Conservation (phyloP, 2,329 filamentous ascomycete species). For the Pyrenochaeta sp. region DNA sequence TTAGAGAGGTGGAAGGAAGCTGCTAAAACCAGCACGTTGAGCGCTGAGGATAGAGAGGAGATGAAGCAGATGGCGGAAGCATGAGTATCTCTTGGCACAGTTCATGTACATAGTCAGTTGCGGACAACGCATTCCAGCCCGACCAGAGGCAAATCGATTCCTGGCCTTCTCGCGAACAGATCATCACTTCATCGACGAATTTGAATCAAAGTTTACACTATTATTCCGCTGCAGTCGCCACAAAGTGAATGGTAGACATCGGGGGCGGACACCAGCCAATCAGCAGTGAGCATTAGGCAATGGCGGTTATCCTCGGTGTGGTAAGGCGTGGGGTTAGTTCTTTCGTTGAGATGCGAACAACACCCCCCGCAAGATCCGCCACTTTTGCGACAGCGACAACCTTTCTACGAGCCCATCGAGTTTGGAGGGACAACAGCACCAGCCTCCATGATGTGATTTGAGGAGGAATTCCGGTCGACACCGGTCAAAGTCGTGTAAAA, state of each 20-base stretch:
- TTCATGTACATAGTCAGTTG: no score
- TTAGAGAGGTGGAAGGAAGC: constrained; percentile 50
- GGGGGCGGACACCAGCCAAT: no score
- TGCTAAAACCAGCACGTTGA: constrained; percentile 44
- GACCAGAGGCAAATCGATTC: no score
- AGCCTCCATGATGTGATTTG: background rate
- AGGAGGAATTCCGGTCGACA: background rate
- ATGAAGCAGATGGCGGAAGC: constrained; percentile 44
- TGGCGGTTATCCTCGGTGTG: constrained; percentile 29
- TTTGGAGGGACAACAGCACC: background rate
- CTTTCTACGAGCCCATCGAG: background rate
- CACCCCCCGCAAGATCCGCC: constrained; percentile 19
- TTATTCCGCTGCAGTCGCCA: no score
- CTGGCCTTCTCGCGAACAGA: no score
- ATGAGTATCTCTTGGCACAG: background rate
- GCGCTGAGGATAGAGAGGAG: constrained; percentile 38
- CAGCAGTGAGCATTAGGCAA: background rate
- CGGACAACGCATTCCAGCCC: background rate
- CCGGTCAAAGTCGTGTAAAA: background rate
- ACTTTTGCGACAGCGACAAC: constrained; percentile 16
- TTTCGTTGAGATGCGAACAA: constrained; percentile 6
- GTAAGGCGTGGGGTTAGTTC: constrained; percentile 12
- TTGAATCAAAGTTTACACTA: no score
- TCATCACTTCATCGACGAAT: no score
- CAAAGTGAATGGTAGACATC: no score